Conservation (phyloP, 768 basidiomycete genomes). For the Tricholoma saponaceum region DNA sequence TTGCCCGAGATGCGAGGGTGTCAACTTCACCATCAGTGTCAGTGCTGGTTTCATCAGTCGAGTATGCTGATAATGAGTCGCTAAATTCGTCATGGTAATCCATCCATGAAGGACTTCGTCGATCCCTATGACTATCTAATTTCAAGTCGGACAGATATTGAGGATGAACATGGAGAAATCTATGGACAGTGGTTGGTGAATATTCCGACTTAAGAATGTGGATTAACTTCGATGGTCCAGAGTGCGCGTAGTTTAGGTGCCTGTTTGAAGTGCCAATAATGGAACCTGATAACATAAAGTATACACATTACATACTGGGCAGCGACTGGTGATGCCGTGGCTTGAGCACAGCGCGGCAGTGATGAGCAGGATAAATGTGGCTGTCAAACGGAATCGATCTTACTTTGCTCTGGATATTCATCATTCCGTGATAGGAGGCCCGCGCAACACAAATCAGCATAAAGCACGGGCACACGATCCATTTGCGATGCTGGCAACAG, state of each 20-base stretch:
- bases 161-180: background rate
- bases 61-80: background rate
- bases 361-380: background rate
- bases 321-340: background rate
- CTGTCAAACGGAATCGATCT: background rate
- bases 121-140: background rate
- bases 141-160: background rate
- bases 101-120: background rate
- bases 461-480: slow-evolving; percentile 33
- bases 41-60: background rate
- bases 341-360: background rate
- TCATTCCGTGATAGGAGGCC: background rate
- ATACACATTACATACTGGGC: background rate
- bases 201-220: background rate
- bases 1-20: background rate
- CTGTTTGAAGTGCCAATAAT: background rate
- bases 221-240: background rate
- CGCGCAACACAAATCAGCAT: slow-evolving; percentile 19
- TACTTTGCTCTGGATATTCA: background rate
- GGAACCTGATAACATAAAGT: background rate
- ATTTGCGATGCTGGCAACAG: slow-evolving; percentile 42
- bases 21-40: background rate
- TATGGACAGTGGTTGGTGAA: background rate
- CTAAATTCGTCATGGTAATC: background rate
- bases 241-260: background rate